Percentiles rank a stretch among this genome's conserved stretches.
Conservation (phyloP, 2,329 filamentous ascomycete species). For the Chrysosphaeria jannelii region DNA sequence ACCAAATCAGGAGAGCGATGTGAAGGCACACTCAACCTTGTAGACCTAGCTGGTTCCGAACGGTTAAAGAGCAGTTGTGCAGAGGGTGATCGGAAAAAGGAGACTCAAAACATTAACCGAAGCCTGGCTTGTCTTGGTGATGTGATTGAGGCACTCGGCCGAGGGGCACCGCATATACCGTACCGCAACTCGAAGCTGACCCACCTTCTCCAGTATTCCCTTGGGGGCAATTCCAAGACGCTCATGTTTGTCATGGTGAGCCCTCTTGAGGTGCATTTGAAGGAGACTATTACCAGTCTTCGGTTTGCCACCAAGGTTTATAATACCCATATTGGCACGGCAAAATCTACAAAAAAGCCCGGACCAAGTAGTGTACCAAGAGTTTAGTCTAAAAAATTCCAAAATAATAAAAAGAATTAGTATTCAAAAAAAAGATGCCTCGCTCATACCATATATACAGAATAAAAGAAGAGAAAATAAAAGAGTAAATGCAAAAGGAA, state of each 20-base stretch:
- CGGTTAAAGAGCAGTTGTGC: constrained; percentile 63
- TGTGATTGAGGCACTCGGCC: constrained; percentile 77
- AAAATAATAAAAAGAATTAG: too few species aligned
- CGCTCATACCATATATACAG: too few species aligned
- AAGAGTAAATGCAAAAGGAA: too few species aligned
- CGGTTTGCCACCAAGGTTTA: constrained; percentile 88
- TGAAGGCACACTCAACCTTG: constrained; percentile 81
- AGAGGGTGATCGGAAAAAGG: constrained; percentile 62
- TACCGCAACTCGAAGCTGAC: constrained; percentile 95
- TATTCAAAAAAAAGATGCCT: too few species aligned
- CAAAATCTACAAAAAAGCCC: constrained; percentile 37
- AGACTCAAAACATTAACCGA: constrained; percentile 95
- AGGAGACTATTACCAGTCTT: constrained; percentile 79
- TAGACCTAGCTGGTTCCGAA: constrained; percentile 84
- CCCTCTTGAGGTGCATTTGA: constrained; percentile 65
- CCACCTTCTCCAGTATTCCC: constrained; percentile 75
- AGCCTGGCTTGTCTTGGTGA: constrained; percentile 75
- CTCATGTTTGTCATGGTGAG: constrained; percentile 99
- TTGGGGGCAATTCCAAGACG: constrained; percentile 88
- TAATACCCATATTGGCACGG: constrained; percentile 78
- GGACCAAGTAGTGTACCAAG: background rate
- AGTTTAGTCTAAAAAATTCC: too few species aligned
- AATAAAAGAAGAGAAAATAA: too few species aligned
- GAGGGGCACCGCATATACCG: constrained; percentile 57
- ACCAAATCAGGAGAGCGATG: constrained; percentile 49